Conservation (phyloP, 23 red algal species). For the Gracilaria vermiculophylla region DNA sequence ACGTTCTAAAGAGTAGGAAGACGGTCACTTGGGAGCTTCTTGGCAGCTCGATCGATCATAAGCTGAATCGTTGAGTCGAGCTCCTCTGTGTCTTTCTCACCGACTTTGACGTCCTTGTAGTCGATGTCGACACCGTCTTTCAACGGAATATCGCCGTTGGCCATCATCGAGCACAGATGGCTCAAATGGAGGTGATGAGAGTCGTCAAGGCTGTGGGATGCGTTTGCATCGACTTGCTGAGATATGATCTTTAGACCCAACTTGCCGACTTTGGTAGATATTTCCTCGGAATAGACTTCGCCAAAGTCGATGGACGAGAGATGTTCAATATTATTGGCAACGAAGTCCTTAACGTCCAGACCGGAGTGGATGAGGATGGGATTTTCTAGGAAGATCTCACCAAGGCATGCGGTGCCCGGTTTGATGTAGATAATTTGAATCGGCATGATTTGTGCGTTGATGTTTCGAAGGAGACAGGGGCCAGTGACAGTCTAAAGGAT, state of each 20-base stretch:
- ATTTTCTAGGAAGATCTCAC: too few relatives aligned
- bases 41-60: background rate
- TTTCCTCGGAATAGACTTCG: background rate
- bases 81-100: background rate
- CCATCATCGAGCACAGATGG: too few relatives aligned
- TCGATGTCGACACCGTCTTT: slow-evolving; percentile 18
- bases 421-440: background rate
- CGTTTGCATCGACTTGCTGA: background rate
- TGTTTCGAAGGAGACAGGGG: slow-evolving; percentile 48
- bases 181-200: background rate
- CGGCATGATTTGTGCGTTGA: slow-evolving; percentile 24
- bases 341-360: too few relatives aligned
- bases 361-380: too few relatives aligned
- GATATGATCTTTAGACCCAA: background rate
- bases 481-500: slow-evolving; percentile 33
- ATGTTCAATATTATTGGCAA: too few relatives aligned
- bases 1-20: background rate
- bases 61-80: background rate
- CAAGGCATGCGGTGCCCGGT: too few relatives aligned
- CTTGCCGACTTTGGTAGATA: slow-evolving; percentile 17
- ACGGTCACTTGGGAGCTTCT: background rate
- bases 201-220: background rate
- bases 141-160: slow-evolving; percentile 22
- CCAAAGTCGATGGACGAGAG: background rate
- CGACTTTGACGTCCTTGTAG: slow-evolving; percentile 24